Percentiles rank a stretch among this genome's conserved stretches.
Evolutionary conservation across 495 filamentous ascomycete genomes (phyloP).

Genomic region (Bacidia rubella): DNA sequence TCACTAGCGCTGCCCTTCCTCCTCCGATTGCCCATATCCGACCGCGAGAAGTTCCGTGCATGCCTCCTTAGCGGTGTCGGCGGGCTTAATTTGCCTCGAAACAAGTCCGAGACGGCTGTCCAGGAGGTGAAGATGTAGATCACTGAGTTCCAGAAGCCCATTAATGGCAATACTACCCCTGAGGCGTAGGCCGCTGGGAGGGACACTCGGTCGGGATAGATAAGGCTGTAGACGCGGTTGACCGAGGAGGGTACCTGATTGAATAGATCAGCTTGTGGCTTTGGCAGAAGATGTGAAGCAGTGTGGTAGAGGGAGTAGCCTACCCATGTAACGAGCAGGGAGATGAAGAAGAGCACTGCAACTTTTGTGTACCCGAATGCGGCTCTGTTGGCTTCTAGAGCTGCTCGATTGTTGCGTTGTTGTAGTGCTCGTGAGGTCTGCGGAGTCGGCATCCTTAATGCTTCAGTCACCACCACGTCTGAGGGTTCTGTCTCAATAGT

Average conservation of each 20-base stretch:
- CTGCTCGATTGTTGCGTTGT: background rate
- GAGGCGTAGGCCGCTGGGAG: constrained; percentile 54
- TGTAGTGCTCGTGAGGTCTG: background rate
- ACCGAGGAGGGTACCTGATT: constrained; percentile 61
- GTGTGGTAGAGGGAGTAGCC: background rate
- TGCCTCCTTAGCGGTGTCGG: too few species aligned
- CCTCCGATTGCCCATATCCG: too few species aligned
- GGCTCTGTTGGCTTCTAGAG: constrained; percentile 24
- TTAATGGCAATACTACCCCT: constrained; percentile 64
- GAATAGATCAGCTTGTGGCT: background rate
- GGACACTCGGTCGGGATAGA: constrained; percentile 37
- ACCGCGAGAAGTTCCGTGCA: too few species aligned
- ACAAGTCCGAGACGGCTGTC: constrained; percentile 5
- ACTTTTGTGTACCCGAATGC: constrained; percentile 73
- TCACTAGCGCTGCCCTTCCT: too few species aligned
- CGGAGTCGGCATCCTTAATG: background rate
- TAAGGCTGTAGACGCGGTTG: constrained; percentile 61
- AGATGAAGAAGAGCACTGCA: constrained; percentile 69
- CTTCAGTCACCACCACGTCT: background rate
- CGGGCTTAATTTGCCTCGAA: background rate
- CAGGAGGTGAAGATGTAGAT: constrained; percentile 61
- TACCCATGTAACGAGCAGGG: constrained; percentile 71
- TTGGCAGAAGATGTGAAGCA: background rate
- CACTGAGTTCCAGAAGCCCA: constrained; percentile 83
- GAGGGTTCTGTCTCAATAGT: background rate